Base-by-base conservation (phyloP, 2,329 filamentous ascomycete genomes). In the Niveomyces coronatus region DNA sequence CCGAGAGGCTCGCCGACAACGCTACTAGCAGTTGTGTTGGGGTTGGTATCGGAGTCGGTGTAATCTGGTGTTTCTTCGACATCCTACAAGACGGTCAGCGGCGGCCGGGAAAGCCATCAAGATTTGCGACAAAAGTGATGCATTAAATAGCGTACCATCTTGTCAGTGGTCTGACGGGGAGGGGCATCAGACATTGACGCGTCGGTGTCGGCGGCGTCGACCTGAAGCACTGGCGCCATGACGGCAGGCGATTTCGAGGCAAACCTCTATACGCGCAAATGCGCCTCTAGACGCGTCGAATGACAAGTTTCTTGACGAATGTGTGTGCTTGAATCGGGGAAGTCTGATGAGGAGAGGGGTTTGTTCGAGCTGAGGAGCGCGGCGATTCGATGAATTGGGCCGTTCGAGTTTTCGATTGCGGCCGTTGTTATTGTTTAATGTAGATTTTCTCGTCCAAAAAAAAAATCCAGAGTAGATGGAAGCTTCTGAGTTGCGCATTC, bases 11-110 rank as follows among this genome's bases (percentile, higher is more conserved):
- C 89, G 38, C 87, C 89, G 39, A 73, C 79, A 49, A 94, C 77
- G 59, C 88, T 95, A 65, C 85, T 94, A 38, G 84, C 85, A 35
- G 76, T 79, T 10, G 76, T 80, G 49, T 79, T 80, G 9, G 74
- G 73, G 45, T 80, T 79, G 14, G 75, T 79, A 50, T 81, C 76
- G 9, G 75, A 79, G 45, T 80, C 76, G 42, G 74, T 76, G 51
- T 74, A 79, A 50, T 80, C 76, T 33, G 75, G 74, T 6, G 76
- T 80, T 49, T 80, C 75, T 47, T 80, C 76, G 28, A 79, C 67
- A 35, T 78, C 71, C 75, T 72, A 35, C 18, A 13, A 35, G n/a
- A 19, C n/a, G 16, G 29, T 40, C 19, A 39, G 34, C 23, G 32
- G 16, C 31, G 27, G 31, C 8, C 13, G 15, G 14, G 20, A 11